Evolutionary conservation across 345 rosid genomes (phyloP), one percentile per base, ranked within the genome.

Genomic region (Salix purpurea): DNA sequence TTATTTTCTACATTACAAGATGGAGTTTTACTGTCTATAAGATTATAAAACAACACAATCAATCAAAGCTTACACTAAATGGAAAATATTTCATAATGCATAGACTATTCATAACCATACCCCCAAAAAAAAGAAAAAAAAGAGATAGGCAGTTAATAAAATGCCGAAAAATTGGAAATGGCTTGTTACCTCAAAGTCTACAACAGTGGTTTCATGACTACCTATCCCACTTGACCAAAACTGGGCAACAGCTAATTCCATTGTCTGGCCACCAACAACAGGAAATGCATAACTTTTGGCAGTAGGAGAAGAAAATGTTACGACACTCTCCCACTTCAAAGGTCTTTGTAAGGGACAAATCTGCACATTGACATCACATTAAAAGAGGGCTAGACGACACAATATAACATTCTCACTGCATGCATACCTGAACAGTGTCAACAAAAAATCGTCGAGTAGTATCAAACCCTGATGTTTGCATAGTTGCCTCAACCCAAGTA

Each of bases 181-280:
- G 34, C 40, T 60, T 78, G 68, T 52, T 90, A 96, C 99, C 99
- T 96, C 95, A 88, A 96, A 93, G 81, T 96, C 96, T 66, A 93
- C 94, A 52, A 76, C 34, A 72, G 99, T 82, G 67, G 87, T 86
- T 84, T 94, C 97, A 77, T 84, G 88, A 87, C 98, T 96, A 79
- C 97, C 99, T 72, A 92, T 85, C 77, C 99, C 99, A 84, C 99
- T 96, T 70, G 97, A 90, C 98, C 99, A 93, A 83, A 92, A 96
- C 83, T 94, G 99, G 80, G 99, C 97, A 81, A 96, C 75, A 72
- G 90, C 91, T 79, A 96, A 86, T 85, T 96, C 99, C 97, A 92
- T 89, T 48, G 97, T 94, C 84, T 85, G 94, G 78, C 99, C 98
- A 84, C 92, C 85, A 79, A 88, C 88, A 62, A 92, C 95, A 72